Base-by-base conservation (phyloP, 192 early-diverging fungal genomes). In the Backusella westeae region DNA sequence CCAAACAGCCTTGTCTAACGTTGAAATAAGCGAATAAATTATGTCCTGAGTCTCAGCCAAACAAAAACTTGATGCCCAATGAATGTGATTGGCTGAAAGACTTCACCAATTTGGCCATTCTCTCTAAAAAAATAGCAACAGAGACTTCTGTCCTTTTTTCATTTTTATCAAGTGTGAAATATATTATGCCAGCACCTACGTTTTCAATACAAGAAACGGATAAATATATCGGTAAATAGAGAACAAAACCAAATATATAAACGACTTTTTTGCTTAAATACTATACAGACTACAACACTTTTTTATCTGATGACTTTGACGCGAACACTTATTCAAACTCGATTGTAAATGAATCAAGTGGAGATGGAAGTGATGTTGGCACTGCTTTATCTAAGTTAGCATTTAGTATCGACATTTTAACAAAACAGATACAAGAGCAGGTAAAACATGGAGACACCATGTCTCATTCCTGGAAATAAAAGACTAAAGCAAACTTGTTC, bases 391-490 rank as follows among this genome's bases (percentile, higher is more conserved):
- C 90, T 26, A 91, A 88, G 76, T 80, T 94, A 34, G 87, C 85
- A 10, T 92, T 91, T 83, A 90, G 85, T 35, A 88, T 94, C 21
- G 93, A 94, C 49, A 91, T 90, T 80, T 77, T 94, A 59, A 93
- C 90, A 77, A 92, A 92, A 71, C 87, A 94, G 44, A 87, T 94
- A 17, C 89, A 92, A 29, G 89, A 93, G 21, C 90, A 92, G 84
- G 92, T 91, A 83, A 15, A 52, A 52, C 59, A 56, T 34, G n/a
- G 46, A 8, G n/a, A 65, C 14, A 67, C 26, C 36, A 21, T 41
- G 53, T 6, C 26, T 36, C 32, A 7, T 26, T 44, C 9, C n/a
- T 26, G 19, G 6, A 3, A 32, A 32, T 32, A 32, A 32, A 32
- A 32, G 44, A 72, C 26, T 32, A 9, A 72, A 8, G 5, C 34